These are phyloP conservation scores for Colletotrichum euphorbiae DNA, from an alignment of 2,329 filamentous ascomycete genomes.

Conservation along the genomic window DNA sequence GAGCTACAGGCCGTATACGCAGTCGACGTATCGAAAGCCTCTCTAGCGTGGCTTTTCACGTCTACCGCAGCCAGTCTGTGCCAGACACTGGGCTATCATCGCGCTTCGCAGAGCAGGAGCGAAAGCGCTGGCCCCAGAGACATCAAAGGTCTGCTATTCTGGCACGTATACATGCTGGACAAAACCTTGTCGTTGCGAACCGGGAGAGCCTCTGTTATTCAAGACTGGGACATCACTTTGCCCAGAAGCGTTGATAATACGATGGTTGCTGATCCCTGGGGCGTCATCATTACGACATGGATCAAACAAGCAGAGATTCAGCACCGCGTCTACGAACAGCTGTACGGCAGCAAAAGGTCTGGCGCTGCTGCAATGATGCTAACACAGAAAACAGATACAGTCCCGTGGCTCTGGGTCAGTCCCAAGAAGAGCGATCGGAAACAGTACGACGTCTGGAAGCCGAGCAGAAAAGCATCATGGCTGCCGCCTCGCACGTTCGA, in stretches of 20 bases:
- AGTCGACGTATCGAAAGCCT: slow-evolving; percentile 71
- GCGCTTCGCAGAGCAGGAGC: slow-evolving; percentile 50
- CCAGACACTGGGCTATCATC: slow-evolving; percentile 72
- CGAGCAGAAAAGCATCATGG: slow-evolving; percentile 52
- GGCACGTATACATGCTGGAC: slow-evolving; percentile 66
- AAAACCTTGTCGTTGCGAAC: slow-evolving; percentile 66
- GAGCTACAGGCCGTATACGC: slow-evolving; percentile 66
- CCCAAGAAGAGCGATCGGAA: slow-evolving; percentile 54
- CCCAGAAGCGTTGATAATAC: slow-evolving; percentile 50
- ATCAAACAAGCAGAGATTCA: slow-evolving; percentile 67
- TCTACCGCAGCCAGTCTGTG: slow-evolving; percentile 70
- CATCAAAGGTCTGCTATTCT: slow-evolving; percentile 59
- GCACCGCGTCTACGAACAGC: slow-evolving; percentile 67
- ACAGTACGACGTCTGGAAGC: slow-evolving; percentile 54
- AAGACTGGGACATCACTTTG: slow-evolving; percentile 69
- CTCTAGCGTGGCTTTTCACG: slow-evolving; percentile 72
- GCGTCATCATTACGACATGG: slow-evolving; percentile 64
- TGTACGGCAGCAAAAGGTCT: slow-evolving; percentile 45
- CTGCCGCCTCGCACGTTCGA: slow-evolving; percentile 50
- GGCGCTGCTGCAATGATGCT: neutral
- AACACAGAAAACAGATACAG: slow-evolving; percentile 57
- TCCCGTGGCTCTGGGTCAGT: slow-evolving; percentile 56
- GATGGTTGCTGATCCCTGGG: slow-evolving; percentile 55
- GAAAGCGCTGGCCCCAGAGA: slow-evolving; percentile 47
- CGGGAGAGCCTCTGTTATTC: slow-evolving; percentile 65